These are phyloP conservation scores for Ceratocystis albifundus DNA, from an alignment of 2,329 filamentous ascomycete genomes.

Conservation along the genomic window DNA sequence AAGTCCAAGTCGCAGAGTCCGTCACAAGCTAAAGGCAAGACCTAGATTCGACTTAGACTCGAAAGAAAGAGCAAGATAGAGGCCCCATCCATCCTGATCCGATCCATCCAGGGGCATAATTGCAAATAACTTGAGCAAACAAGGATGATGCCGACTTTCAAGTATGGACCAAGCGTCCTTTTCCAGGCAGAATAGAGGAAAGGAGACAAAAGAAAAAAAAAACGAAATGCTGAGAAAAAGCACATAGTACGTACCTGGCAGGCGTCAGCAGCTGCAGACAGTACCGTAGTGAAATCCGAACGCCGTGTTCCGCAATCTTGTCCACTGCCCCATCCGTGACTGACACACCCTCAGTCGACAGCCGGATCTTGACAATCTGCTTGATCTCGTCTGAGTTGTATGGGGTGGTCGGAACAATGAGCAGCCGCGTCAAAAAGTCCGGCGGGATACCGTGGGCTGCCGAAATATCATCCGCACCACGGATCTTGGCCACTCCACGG, in stretches of 20 bases:
- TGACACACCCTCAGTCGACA: constrained; percentile 66
- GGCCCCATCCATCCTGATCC: not conserved
- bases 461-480: constrained; percentile 68
- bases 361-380: constrained; percentile 75
- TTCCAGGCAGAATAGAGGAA: constrained; percentile 7
- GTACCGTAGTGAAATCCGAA: constrained; percentile 81
- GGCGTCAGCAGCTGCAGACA: constrained; percentile 84
- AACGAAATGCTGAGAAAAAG: constrained; percentile 6
- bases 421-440: constrained; percentile 82
- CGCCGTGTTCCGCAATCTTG: constrained; percentile 76
- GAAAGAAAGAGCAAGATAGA: constrained; percentile 3
- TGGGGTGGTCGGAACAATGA: constrained; percentile 89
- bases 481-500: constrained; percentile 84
- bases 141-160: constrained; percentile 11
- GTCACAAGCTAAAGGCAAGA: not conserved
- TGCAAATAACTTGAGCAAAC: constrained; percentile 9
- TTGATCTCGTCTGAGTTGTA: constrained; percentile 86
- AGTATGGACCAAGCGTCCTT: not conserved
- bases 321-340: constrained; percentile 75
- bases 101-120: constrained; percentile 9
- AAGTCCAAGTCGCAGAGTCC: not conserved
- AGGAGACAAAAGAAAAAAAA: constrained; percentile 21
- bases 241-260: constrained; percentile 47
- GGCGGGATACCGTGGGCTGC: constrained; percentile 89
- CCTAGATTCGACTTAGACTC: not conserved